Conservation (phyloP, 345 rosid species). For the Eucalyptus globulus region DNA sequence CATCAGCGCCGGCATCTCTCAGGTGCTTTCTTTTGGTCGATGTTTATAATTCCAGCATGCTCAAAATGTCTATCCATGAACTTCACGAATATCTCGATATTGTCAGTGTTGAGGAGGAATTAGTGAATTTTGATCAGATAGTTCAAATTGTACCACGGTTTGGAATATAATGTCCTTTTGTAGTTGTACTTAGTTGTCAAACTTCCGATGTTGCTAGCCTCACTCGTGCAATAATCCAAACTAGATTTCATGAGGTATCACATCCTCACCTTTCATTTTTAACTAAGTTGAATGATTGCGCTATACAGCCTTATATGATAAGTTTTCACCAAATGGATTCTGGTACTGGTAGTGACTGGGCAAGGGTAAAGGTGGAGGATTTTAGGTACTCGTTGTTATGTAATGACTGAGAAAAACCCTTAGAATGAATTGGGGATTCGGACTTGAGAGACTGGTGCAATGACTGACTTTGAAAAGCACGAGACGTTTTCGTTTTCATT, state of each 20-base stretch:
- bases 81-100: not conserved
- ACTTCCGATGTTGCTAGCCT: not conserved
- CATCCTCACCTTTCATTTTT: not conserved
- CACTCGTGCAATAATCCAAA: not conserved
- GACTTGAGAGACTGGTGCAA: not conserved
- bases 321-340: not conserved
- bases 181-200: not conserved
- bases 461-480: not conserved
- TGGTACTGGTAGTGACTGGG: not conserved
- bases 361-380: not conserved
- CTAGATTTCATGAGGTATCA: not conserved
- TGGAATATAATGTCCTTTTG: not conserved
- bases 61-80: not conserved
- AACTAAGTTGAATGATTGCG: not conserved
- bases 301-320: rapidly evolving
- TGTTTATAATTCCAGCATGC: not conserved
- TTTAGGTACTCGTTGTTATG: not conserved
- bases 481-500: not conserved
- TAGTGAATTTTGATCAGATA: not conserved
- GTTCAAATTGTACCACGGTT: not conserved
- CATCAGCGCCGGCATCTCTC: slow-evolving; percentile 15
- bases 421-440: not conserved
- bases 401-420: not conserved
- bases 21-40: slow-evolving; percentile 9
- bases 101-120: not conserved